phyloP scores from a whole-genome alignment of 2,329 filamentous ascomycete genomes.

The Alternaria infectoria region DNA sequence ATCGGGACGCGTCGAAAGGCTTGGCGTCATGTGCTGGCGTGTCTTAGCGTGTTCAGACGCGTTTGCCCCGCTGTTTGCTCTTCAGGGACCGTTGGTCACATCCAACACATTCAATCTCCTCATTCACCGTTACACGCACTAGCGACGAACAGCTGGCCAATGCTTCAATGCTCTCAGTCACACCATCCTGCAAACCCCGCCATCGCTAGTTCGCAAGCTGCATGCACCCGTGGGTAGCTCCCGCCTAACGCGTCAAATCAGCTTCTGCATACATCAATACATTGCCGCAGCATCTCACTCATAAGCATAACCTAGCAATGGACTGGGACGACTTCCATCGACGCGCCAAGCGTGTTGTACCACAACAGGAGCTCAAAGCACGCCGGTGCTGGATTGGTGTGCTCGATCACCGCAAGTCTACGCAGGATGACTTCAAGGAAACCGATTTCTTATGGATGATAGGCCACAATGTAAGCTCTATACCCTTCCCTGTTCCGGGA shows the following conservation, averaged over 20 bases:
- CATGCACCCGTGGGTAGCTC: background rate
- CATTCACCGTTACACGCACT: background rate
- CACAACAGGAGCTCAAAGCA: constrained; percentile 23
- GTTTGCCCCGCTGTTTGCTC: background rate
- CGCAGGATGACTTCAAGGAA: constrained; percentile 17
- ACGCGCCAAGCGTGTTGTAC: constrained; percentile 22
- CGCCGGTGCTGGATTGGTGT: constrained; percentile 45
- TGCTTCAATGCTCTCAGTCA: background rate
- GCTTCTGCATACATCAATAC: background rate
- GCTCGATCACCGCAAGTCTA: constrained; percentile 28
- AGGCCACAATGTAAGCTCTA: constrained; percentile 34
- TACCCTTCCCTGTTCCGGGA: background rate
- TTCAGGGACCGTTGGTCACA: background rate
- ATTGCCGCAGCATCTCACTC: background rate
- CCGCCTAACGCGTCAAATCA: background rate
- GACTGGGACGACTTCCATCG: constrained; percentile 31
- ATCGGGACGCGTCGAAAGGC: background rate
- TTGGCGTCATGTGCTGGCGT: background rate
- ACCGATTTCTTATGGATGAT: constrained; percentile 48
- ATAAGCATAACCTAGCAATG: constrained; percentile 10
- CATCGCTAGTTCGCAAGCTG: background rate
- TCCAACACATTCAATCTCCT: background rate
- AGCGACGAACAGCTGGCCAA: background rate
- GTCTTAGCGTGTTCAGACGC: background rate
- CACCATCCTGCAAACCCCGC: background rate